Evolutionary conservation across 495 filamentous ascomycete species (phyloP).

Genomic region (Thermothielavioides terrestris): DNA sequence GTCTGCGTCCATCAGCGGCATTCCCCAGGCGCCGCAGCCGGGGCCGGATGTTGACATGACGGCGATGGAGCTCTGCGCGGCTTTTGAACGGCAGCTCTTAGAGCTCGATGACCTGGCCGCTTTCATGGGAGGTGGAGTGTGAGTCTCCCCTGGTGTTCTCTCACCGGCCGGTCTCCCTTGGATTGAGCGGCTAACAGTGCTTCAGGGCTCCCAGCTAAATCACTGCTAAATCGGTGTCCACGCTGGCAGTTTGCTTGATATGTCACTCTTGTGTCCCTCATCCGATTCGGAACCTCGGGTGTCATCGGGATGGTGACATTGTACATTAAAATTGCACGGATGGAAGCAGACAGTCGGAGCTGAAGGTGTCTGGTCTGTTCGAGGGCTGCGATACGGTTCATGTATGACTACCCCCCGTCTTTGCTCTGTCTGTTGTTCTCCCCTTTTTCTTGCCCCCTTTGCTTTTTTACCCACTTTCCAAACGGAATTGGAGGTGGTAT

Average conservation of each 20-base stretch:
- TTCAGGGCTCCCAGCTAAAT: constrained; percentile 19
- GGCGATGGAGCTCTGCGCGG: constrained; percentile 38
- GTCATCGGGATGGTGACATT: too few relatives aligned
- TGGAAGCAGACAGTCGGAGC: too few relatives aligned
- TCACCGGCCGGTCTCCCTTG: not conserved
- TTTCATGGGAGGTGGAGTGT: constrained; percentile 47
- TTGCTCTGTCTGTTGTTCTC: not conserved
- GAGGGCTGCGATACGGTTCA: not conserved
- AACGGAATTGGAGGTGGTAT: too few relatives aligned
- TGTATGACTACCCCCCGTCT: not conserved
- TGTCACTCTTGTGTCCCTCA: too few relatives aligned
- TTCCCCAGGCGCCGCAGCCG: not conserved
- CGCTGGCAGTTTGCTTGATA: too few relatives aligned
- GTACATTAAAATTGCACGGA: too few relatives aligned
- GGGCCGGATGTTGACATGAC: constrained; percentile 38
- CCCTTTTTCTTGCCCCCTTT: not conserved
- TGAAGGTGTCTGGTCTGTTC: too few relatives aligned
- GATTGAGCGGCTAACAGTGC: not conserved
- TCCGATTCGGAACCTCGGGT: too few relatives aligned
- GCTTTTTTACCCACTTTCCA: too few relatives aligned
- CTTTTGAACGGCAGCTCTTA: constrained; percentile 43
- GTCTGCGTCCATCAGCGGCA: constrained; percentile 19
- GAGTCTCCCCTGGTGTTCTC: constrained; percentile 13
- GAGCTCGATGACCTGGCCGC: constrained; percentile 44
- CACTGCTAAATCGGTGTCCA: too few relatives aligned